Evolutionary conservation across 345 rosid species (phyloP), one percentile per base, ranked within the genome.

Genomic region (Geranium rotundifolium): DNA sequence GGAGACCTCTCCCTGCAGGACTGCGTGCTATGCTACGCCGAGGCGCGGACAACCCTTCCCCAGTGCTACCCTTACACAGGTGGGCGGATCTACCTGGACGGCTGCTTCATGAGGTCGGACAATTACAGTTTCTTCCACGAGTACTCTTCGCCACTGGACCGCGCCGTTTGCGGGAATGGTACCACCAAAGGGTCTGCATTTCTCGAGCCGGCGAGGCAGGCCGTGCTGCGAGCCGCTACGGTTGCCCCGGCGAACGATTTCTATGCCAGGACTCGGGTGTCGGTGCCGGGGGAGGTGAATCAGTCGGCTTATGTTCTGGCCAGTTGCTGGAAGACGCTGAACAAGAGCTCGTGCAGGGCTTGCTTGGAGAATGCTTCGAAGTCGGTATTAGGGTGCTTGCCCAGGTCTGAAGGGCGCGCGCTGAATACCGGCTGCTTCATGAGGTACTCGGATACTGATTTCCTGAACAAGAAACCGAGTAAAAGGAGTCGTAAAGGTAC

Each of bases 51-150:
- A 10, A 49, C 82, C 52, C 93, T 92, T 58, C 98, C 98, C 0
- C 84, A 89, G 66, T 92, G 98, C 77, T 92, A 83, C 68, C 98
- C 98, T 37, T 3, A 61, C 71, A 87, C 79, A 18, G 86, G 91
- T 0, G 98, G 97, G 7, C 71, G 90, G 59, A 84, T 92, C 73
- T 92, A 58, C 63, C 96, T 89, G 13, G 97, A 92, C 3, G 98
- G 98, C 1, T 92, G 98, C 76, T 92, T 92, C 82, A 85, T 92
- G 98, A 80, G 98, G 73, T 67, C 86, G 0, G 83, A 77, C 79
- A 92, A 92, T 68, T 92, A 89, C 58, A 87, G 91, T 72, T 92
- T 89, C 77, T 89, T 71, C 41, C 65, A 79, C 37, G 86, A 92
- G 73, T 81, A 80, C 57, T 76, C 30, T n/a, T 95, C 96, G 10